These are phyloP conservation scores for Wickerhamiella dianesei DNA, from an alignment of 805 yeast species.

Conservation along the genomic window DNA sequence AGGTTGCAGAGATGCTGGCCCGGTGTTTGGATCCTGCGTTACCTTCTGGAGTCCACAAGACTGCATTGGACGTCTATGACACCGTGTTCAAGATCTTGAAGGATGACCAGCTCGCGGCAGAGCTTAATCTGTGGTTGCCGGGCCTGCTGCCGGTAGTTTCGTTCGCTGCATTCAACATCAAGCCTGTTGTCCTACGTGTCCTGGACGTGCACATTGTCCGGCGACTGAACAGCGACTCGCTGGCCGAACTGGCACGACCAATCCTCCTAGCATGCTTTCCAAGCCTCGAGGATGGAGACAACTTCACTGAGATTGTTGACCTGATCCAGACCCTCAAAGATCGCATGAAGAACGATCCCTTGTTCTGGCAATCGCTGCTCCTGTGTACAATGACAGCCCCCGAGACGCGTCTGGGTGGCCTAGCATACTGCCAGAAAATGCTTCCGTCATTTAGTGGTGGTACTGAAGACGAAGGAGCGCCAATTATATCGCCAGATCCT, in stretches of 20 bases:
- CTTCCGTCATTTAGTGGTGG: neutral
- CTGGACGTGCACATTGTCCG: conserved; percentile 41
- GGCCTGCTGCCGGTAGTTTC: conserved; percentile 84
- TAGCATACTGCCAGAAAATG: conserved; percentile 47
- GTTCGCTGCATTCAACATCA: conserved; percentile 78
- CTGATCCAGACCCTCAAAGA: conserved; percentile 47
- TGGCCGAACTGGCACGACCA: conserved; percentile 52
- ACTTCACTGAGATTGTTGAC: conserved; percentile 45
- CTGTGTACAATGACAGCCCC: conserved; percentile 62
- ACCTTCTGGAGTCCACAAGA: conserved; percentile 94
- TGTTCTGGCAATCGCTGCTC: conserved; percentile 80
- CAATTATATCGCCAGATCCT: conserved; percentile 60
- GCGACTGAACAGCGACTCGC: conserved; percentile 29
- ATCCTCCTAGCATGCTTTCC: conserved; percentile 62
- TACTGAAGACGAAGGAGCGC: conserved; percentile 15
- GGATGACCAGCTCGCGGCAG: conserved; percentile 36
- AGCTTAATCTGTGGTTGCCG: conserved; percentile 73
- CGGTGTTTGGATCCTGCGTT: conserved; percentile 66
- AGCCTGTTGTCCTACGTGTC: conserved; percentile 57
- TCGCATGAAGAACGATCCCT: conserved; percentile 48
- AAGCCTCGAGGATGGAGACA: conserved; percentile 89
- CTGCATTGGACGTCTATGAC: conserved; percentile 65
- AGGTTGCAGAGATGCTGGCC: conserved; percentile 58
- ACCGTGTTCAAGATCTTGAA: conserved; percentile 55
- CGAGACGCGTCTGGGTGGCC: conserved; percentile 72